phyloP scores from a whole-genome alignment of 2,329 filamentous ascomycete genomes.

The Cercospora nicotianae region DNA sequence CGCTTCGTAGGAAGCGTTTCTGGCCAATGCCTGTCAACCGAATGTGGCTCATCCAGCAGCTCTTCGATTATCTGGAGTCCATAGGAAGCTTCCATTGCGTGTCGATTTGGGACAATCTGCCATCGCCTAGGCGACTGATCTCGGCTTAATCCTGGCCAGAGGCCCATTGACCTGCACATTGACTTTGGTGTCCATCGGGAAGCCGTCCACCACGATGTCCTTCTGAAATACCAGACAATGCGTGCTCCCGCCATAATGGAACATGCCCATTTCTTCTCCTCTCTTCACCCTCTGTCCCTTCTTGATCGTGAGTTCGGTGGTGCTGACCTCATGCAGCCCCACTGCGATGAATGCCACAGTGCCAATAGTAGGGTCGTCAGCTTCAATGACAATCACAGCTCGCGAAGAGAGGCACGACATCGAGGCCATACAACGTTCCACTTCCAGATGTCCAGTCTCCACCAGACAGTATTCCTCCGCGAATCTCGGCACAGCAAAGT shows the following conservation, averaged over 20 bases:
- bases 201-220: neutral
- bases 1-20: no score
- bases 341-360: neutral
- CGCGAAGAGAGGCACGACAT: neutral
- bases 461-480: neutral
- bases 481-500: neutral
- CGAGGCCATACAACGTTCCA: neutral
- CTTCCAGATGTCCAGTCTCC: neutral
- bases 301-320: neutral
- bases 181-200: neutral
- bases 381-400: neutral
- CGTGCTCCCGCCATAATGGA: neutral
- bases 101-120: no score
- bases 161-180: neutral
- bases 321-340: neutral
- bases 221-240: neutral
- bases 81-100: no score
- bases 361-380: neutral
- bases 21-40: no score
- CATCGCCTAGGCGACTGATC: neutral
- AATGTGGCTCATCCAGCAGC: no score
- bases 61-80: no score
- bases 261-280: neutral
- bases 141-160: neutral
- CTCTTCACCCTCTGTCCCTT: neutral